phyloP scores from a whole-genome alignment of 306 rosid species.

The Citrullus mucosospermus region DNA sequence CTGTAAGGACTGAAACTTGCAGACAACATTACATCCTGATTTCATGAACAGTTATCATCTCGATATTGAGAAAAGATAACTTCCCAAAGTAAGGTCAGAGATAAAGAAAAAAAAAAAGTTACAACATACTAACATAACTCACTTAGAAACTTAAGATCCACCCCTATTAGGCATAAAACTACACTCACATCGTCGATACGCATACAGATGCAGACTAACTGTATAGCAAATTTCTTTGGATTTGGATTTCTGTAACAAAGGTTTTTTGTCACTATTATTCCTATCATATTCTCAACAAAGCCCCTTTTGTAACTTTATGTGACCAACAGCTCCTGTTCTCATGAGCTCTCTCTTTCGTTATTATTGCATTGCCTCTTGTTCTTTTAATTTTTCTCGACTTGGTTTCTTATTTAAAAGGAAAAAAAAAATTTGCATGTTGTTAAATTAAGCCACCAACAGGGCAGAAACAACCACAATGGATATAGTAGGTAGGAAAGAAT shows the following conservation, averaged over 20 bases:
- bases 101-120: background rate
- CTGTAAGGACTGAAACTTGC: background rate
- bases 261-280: background rate
- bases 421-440: background rate
- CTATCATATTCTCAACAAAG: background rate
- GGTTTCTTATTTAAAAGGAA: background rate
- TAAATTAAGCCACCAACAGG: background rate
- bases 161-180: background rate
- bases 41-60: background rate
- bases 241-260: background rate
- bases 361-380: background rate
- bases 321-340: background rate
- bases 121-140: background rate
- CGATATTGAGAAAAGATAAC: background rate
- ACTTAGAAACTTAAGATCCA: background rate
- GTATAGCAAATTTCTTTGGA: background rate
- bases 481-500: background rate
- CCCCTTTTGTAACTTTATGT: background rate
- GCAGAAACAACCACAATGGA: background rate
- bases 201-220: background rate
- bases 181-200: background rate
- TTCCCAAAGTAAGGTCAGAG: background rate
- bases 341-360: background rate
- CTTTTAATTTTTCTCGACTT: background rate
- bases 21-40: background rate